Conservation (phyloP, 768 basidiomycete species). For the Auricularia auricula-judae region DNA sequence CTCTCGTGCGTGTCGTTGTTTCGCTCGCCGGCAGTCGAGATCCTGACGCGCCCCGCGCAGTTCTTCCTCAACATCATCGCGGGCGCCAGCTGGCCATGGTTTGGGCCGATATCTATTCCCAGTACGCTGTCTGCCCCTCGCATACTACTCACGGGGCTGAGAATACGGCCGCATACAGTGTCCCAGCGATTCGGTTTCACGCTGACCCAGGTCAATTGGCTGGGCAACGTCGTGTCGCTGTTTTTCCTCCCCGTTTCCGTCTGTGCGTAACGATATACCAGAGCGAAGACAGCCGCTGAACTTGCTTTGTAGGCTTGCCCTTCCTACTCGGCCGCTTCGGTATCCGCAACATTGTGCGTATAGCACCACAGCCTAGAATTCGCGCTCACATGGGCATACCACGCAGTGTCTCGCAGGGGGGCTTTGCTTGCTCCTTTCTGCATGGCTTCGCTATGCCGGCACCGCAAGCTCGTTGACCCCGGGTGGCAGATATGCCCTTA, state of each 20-base stretch:
- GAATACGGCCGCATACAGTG: constrained; percentile 26
- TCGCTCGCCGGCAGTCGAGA: background rate
- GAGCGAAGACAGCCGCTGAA: background rate
- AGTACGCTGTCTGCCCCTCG: constrained; percentile 27
- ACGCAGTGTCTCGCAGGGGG: constrained; percentile 52
- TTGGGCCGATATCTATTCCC: constrained; percentile 68
- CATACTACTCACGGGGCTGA: background rate
- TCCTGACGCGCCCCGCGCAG: background rate
- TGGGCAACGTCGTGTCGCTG: constrained; percentile 56
- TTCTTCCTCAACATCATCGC: constrained; percentile 47
- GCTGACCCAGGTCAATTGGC: constrained; percentile 67
- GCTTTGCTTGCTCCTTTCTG: constrained; percentile 42
- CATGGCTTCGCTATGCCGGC: constrained; percentile 71
- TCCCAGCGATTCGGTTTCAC: constrained; percentile 55
- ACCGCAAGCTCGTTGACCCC: constrained; percentile 44
- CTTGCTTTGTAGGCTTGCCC: constrained; percentile 22
- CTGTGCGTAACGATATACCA: constrained; percentile 19
- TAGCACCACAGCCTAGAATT: background rate
- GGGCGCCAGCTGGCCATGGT: constrained; percentile 71
- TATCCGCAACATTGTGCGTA: constrained; percentile 50
- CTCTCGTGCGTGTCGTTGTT: constrained; percentile 34
- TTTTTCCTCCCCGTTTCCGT: constrained; percentile 55
- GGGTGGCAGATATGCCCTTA: constrained; percentile 46
- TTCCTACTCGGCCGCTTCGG: constrained; percentile 47
- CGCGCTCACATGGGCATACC: background rate